Evolutionary conservation across 257 asterid genomes (phyloP), one percentile per base, ranked within the genome.

Genomic region (Schizonepeta tenuifolia): DNA sequence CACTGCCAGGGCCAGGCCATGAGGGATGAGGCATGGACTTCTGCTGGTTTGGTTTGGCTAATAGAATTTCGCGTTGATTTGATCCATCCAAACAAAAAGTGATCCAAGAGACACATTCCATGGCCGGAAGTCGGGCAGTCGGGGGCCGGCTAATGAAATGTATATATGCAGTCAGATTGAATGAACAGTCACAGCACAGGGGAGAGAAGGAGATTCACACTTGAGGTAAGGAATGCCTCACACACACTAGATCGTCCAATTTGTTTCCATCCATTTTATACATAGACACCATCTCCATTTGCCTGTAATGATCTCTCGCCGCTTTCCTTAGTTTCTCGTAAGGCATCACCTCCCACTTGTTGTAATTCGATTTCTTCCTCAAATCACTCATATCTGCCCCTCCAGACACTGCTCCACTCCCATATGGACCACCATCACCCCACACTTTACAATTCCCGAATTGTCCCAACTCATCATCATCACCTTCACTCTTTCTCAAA

Each of bases 181-280:
- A 8, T 31, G 36, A 6, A 31, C 36, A 31, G 36, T 31, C 36
- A 36, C 41, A 36, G 11, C 41, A 36, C 11, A 36, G 1, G 41
- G 41, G 41, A 28, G 33, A 4, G 33, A 7, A 1, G 82, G 81
- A 79, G 33, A 7, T 7, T 83, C 82, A 79, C 50, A 54, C 81
- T 64, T 79, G 70, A 3, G 87, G 71, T 43, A n/a, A 49, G 72
- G 96, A 72, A 72, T 86, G 96, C 82, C 80, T 85, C 24, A 95
- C 91, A 54, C 99, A 95, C 9, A 92, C 98, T 35, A 95, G 86
- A 87, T 95, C 99, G 46, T 95, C 99, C 87, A 95, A 78, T 74
- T 81, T 92, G 70, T 95, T 92, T 14, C 99, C 99, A 73, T 95
- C 98, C 92, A 95, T 95, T 81, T 95, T 95, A 83, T 95, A 95